Evolutionary conservation across 306 rosid species (phyloP).

Genomic region (Comarum palustre): DNA sequence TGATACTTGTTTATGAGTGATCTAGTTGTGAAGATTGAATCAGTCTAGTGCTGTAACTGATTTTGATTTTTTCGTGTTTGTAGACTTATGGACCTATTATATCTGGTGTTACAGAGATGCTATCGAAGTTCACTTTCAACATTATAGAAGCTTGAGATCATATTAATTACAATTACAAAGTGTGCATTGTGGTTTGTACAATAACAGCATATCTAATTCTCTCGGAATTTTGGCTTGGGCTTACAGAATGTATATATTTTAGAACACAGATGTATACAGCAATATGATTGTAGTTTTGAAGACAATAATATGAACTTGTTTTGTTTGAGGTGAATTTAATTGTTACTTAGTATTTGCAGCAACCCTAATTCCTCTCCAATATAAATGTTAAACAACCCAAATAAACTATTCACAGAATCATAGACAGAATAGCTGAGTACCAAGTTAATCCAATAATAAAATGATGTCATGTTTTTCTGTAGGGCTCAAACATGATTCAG

Average conservation of each 20-base stretch:
- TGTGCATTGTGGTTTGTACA: constrained; percentile 2
- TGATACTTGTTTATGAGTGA: background rate
- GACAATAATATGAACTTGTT: background rate
- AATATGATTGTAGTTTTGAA: background rate
- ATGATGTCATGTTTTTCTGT: background rate
- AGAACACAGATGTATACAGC: background rate
- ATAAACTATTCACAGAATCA: background rate
- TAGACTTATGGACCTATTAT: constrained; percentile 80
- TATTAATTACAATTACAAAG: background rate
- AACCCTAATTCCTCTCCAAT: background rate
- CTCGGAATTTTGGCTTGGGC: background rate
- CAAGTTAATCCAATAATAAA: background rate
- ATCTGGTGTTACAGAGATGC: constrained; percentile 69
- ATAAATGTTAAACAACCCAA: background rate
- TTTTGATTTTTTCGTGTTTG: constrained; percentile 27
- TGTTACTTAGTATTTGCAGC: background rate
- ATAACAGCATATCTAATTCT: background rate
- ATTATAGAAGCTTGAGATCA: constrained; percentile 39
- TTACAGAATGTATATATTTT: background rate
- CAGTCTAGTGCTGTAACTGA: background rate
- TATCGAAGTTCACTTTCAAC: constrained; percentile 69
- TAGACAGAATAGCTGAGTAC: background rate
- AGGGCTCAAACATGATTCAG: background rate
- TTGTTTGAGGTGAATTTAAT: background rate
- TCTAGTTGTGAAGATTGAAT: background rate